A percentile compares a stretch with the other conserved stretches of the same genome.
Evolutionary conservation across 2,329 filamentous ascomycete genomes (phyloP).

Genomic region (Beauveria medogensis): DNA sequence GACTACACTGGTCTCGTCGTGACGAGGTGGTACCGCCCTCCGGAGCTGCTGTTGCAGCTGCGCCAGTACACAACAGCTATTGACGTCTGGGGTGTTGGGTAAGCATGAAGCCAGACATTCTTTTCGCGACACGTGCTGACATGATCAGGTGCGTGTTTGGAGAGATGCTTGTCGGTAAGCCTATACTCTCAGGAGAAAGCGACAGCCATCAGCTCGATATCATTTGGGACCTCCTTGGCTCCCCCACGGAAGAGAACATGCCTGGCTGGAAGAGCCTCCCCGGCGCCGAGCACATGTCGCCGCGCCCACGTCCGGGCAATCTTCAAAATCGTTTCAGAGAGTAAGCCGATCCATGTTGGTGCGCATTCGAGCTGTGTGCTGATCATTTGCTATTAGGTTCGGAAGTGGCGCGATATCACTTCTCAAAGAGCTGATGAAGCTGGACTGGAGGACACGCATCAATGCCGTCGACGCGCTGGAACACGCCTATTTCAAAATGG

Average conservation of each 20-base stretch:
- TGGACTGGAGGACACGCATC: slow-evolving; percentile 82
- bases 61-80: slow-evolving; percentile 94
- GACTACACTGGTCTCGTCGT: slow-evolving; percentile 97
- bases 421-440: slow-evolving; percentile 70
- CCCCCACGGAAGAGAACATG: slow-evolving; percentile 85
- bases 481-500: slow-evolving; percentile 80
- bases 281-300: slow-evolving; percentile 65
- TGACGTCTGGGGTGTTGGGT: slow-evolving; percentile 97
- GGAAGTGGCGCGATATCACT: slow-evolving; percentile 69
- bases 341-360: slow-evolving; percentile 31
- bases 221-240: slow-evolving; percentile 88
- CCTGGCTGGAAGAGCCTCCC: slow-evolving; percentile 80
- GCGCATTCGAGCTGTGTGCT: slow-evolving; percentile 7
- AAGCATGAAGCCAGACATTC: slow-evolving; percentile 25
- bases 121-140: slow-evolving; percentile 15
- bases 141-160: slow-evolving; percentile 79
- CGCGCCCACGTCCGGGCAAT: slow-evolving; percentile 55
- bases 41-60: slow-evolving; percentile 81
- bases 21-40: slow-evolving; percentile 93
- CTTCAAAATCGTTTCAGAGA: slow-evolving; percentile 69
- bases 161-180: slow-evolving; percentile 92
- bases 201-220: slow-evolving; percentile 85
- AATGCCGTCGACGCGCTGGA: slow-evolving; percentile 91
- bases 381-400: slow-evolving; percentile 35
- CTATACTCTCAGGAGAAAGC: slow-evolving; percentile 83